These are phyloP conservation scores for Fusarium nanum DNA, from an alignment of 2,329 filamentous ascomycete genomes.

Conservation along the genomic window DNA sequence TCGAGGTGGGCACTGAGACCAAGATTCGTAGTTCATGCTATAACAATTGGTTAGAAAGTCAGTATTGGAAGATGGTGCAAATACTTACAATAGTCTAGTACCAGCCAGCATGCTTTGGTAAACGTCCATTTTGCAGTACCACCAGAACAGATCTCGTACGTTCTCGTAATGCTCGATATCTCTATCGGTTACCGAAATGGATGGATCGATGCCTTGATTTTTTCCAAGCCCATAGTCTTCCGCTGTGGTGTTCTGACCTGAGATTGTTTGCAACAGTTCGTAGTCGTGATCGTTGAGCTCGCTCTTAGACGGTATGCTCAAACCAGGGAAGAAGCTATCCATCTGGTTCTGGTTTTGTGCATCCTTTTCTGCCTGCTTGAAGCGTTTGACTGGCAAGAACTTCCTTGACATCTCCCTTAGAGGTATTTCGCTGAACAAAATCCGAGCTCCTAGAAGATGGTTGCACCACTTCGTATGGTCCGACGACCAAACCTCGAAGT, in stretches of 20 bases:
- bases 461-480: constrained; percentile 97
- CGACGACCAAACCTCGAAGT: constrained; percentile 94
- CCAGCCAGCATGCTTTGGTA: constrained; percentile 92
- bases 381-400: constrained; percentile 72
- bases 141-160: constrained; percentile 91
- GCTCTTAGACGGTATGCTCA: constrained; percentile 33
- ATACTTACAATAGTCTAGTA: constrained; percentile 82
- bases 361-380: constrained; percentile 49
- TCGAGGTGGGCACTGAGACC: constrained; percentile 89
- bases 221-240: constrained; percentile 54
- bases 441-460: constrained; percentile 85
- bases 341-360: constrained; percentile 53
- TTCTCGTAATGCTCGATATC: constrained; percentile 86
- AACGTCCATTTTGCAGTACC: constrained; percentile 93
- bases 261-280: constrained; percentile 55
- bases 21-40: constrained; percentile 82
- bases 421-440: constrained; percentile 85
- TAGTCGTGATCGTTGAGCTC: constrained; percentile 56
- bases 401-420: constrained; percentile 78
- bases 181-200: constrained; percentile 56
- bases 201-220: constrained; percentile 45
- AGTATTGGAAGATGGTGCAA: background rate
- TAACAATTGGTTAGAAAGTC: constrained; percentile 32
- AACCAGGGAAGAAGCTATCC: constrained; percentile 44
- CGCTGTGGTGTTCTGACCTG: constrained; percentile 54